Evolutionary conservation across 2,329 filamentous ascomycete species (phyloP), one percentile per base, ranked within the genome.

Genomic region (Sporothrix luriei): DNA sequence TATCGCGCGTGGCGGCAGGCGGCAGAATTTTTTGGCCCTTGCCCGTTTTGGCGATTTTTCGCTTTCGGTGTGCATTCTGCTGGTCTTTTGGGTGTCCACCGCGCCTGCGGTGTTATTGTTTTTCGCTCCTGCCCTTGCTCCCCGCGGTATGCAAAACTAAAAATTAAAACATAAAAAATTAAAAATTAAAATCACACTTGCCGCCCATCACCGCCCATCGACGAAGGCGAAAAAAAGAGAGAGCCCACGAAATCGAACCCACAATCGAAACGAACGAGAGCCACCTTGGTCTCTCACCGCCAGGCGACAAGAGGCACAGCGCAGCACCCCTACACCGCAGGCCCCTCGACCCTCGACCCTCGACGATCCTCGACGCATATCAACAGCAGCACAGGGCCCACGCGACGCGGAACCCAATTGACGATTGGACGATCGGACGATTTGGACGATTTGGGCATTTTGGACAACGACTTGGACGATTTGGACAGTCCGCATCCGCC

Each of bases 1-100:
- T 71, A 72, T 73, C 72, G 66, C 43, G 26, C 57, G 70, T 64
- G 71, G 68, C 68, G 71, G 68, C 40, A 61, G 57, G 66, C 70
- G 72, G 72, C 72, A 73, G 72, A 73, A 73, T 72, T 71, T 73
- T 69, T 55, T 69, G 62, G 67, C 16, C 33, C 59, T 64, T 68
- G 49, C 38, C 64, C 21, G 19, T 16, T 67, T 65, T 57, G 52
- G 61, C 51, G n/a, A 52, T 49, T 70, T 70, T 70, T 66, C 40
- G 69, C 61, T 43, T 66, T 59, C 66, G 51, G 66, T 64, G 55
- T 43, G 66, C 38, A 19, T 26, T 59, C 46, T 64, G 69, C 43
- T 54, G 33, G 38, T 38, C 26, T 46, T 51, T 48, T 59, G 38
- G 29, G 19, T 51, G n/a, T 26, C 40, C 38, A 33, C 7, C 3